A percentile compares a stretch with the other conserved stretches of the same genome.
phyloP scores from a whole-genome alignment of 2,329 filamentous ascomycete genomes.

The Aspergillus spinulosporus region DNA sequence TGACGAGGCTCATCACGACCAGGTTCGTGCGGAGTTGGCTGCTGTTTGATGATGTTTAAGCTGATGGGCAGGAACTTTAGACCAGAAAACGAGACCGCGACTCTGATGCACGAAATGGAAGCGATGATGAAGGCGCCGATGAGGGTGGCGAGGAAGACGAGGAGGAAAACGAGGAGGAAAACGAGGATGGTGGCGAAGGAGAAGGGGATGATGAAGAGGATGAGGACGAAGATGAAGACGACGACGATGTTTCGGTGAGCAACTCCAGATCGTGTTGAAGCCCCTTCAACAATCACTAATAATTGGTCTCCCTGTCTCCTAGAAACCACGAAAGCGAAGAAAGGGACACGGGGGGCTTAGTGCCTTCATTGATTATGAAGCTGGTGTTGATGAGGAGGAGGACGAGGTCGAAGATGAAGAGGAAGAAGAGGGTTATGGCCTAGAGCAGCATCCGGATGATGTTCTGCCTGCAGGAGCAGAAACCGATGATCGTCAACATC shows the following conservation, averaged over 20 bases:
- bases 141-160: conserved; percentile 57
- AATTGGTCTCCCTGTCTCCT: conserved; percentile 13
- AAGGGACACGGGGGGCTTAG: conserved; percentile 69
- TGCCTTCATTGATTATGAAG: conserved; percentile 95
- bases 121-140: conserved; percentile 41
- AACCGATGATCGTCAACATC: conserved; percentile 86
- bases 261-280: not conserved
- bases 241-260: conserved; percentile 60
- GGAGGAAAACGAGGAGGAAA: conserved; percentile 52
- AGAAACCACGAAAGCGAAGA: conserved; percentile 75
- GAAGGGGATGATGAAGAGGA: conserved; percentile 29
- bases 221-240: conserved; percentile 50
- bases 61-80: conserved; percentile 23
- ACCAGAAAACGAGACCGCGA: conserved; percentile 34
- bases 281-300: conserved; percentile 17
- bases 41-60: conserved; percentile 4
- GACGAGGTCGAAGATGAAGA: conserved; percentile 88
- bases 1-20: conserved; percentile 50
- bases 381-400: conserved; percentile 92
- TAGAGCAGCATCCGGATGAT: conserved; percentile 88
- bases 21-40: conserved; percentile 26
- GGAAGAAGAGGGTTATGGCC: conserved; percentile 82
- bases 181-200: conserved; percentile 44
- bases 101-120: conserved; percentile 39
- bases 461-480: conserved; percentile 70